These are phyloP conservation scores for Firmiana major DNA, from an alignment of 345 rosid species.

Conservation along the genomic window DNA sequence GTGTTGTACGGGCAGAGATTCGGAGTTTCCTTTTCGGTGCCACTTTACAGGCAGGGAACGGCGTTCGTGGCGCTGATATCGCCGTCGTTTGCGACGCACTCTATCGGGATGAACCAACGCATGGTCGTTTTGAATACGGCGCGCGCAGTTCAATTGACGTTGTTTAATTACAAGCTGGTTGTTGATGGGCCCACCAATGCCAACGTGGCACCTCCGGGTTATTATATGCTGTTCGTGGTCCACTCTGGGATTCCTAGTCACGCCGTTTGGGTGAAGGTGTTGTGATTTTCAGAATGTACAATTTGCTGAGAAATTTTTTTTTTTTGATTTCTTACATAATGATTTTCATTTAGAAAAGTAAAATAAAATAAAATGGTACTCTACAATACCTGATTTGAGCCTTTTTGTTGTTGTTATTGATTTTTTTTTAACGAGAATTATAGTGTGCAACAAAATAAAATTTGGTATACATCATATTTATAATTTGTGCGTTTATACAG, in stretches of 20 bases:
- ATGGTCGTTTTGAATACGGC: conserved; percentile 32
- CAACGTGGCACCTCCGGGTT: conserved; percentile 53
- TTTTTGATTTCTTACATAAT: neutral
- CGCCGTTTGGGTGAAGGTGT: conserved; percentile 48
- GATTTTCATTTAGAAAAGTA: neutral
- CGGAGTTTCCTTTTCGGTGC: conserved; percentile 37
- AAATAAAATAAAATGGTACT: neutral
- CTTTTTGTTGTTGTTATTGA: no score
- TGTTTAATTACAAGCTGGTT: conserved; percentile 23
- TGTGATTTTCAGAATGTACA: neutral
- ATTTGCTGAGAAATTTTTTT: neutral
- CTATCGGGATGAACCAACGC: conserved; percentile 57
- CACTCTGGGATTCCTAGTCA: conserved; percentile 49
- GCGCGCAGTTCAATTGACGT: conserved; percentile 17
- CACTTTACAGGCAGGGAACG: conserved; percentile 16
- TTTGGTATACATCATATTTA: no score
- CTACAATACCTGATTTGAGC: neutral
- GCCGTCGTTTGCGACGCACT: conserved; percentile 62
- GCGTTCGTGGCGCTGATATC: conserved; percentile 30
- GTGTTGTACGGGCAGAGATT: conserved; percentile 36
- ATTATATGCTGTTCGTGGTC: conserved; percentile 54
- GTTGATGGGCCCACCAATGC: conserved; percentile 36
- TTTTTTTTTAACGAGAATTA: neutral
- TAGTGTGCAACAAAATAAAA: neutral
- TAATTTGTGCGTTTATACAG: no score